phyloP scores from a whole-genome alignment of 106 monocot species.

The Platanthera zijinensis region DNA sequence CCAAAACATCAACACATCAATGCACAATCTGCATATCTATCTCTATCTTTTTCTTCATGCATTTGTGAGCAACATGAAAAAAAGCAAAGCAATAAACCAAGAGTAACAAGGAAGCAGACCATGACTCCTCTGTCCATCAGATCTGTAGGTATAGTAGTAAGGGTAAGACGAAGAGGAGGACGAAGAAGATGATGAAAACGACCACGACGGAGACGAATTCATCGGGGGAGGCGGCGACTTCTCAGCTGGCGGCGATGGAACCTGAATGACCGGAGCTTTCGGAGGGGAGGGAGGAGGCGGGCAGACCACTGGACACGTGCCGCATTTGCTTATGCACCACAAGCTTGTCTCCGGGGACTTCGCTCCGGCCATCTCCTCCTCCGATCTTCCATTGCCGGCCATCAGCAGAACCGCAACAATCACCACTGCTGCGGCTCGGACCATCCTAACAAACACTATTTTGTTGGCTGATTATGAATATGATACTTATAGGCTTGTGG shows the following conservation, averaged over 20 bases:
- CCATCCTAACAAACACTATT: neutral
- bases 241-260: conserved; percentile 9
- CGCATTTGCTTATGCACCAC: conserved; percentile 41
- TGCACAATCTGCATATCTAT: neutral
- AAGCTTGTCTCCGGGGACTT: conserved; percentile 17
- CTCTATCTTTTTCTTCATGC: neutral
- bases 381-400: neutral
- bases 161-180: conserved; percentile 16
- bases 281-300: conserved; percentile 23
- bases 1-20: neutral
- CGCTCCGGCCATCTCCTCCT: neutral
- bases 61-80: neutral
- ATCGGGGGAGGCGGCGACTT: neutral
- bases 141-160: conserved; percentile 51
- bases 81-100: neutral
- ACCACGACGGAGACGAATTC: conserved; percentile 2
- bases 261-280: conserved; percentile 2
- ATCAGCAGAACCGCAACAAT: conserved; percentile 2
- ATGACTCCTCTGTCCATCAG: conserved; percentile 9
- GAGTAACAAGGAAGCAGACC: neutral
- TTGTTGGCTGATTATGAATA: neutral
- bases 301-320: conserved; percentile 43
- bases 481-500: neutral
- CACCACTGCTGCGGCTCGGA: neutral
- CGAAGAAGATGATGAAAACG: conserved; percentile 12